Evolutionary conservation across 108 stramenopile genomes (phyloP).

Genomic region (Pseudonitzschia pungens): DNA sequence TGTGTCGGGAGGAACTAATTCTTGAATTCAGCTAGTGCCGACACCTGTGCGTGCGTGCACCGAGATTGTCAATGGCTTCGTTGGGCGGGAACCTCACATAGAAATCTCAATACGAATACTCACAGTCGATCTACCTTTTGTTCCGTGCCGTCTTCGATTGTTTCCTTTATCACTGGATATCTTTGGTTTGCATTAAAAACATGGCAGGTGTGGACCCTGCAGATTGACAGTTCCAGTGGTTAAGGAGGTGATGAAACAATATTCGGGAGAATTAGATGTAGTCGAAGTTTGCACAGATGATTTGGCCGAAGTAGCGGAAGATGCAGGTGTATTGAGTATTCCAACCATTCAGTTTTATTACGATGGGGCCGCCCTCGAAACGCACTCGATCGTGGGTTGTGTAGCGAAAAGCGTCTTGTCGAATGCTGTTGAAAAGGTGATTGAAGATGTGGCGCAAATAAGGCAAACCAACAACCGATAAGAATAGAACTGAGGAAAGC

Average conservation of each 20-base stretch:
- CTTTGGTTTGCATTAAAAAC: not conserved
- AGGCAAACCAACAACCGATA: constrained; percentile 2
- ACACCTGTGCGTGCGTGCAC: too few relatives aligned
- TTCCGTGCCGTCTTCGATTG: too few relatives aligned
- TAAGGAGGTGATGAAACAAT: constrained; percentile 75
- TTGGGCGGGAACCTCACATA: too few relatives aligned
- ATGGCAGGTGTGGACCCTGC: constrained; percentile 66
- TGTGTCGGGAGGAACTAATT: not conserved
- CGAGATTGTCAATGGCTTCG: too few relatives aligned
- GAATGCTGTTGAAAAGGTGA: constrained; percentile 69
- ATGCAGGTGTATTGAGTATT: constrained; percentile 72
- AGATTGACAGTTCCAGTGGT: constrained; percentile 76
- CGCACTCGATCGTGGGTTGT: constrained; percentile 70
- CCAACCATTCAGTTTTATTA: constrained; percentile 85
- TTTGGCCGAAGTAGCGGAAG: constrained; percentile 70
- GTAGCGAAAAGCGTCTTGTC: constrained; percentile 80
- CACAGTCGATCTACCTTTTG: too few relatives aligned
- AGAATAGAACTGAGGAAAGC: not conserved
- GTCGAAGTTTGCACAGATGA: constrained; percentile 86
- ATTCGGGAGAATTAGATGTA: constrained; percentile 55
- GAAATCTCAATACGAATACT: too few relatives aligned
- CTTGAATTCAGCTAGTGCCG: too few relatives aligned
- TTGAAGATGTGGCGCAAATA: constrained; percentile 62
- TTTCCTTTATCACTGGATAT: too few relatives aligned
- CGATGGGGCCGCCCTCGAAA: constrained; percentile 60